phyloP scores from a whole-genome alignment of 1,284 basidiomycete species.

The Ceratobasidium sp. region DNA sequence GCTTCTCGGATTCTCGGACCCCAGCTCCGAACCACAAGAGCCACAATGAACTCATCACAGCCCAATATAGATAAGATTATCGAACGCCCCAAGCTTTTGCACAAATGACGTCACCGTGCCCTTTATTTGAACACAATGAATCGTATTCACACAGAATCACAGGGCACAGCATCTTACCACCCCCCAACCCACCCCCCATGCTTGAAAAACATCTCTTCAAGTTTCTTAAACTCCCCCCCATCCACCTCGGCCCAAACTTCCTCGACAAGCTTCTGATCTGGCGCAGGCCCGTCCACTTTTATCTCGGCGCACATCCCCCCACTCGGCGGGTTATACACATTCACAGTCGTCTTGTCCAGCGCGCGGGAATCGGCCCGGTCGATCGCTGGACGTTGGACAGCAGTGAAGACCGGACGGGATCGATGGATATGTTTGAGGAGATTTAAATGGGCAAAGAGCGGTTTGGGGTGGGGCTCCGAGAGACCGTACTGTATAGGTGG shows the following conservation, averaged over 20 bases:
- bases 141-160: no score
- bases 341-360: conserved; percentile 37
- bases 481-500: conserved; percentile 29
- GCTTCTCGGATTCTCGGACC: conserved; percentile 24
- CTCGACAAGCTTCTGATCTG: conserved; percentile 47
- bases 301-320: conserved; percentile 52
- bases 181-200: conserved; percentile 48
- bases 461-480: conserved; percentile 52
- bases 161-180: conserved; percentile 45
- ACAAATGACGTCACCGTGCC: neutral
- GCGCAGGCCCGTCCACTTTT: conserved; percentile 48
- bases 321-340: conserved; percentile 45
- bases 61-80: no score
- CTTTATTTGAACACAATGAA: neutral
- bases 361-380: conserved; percentile 46
- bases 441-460: conserved; percentile 60
- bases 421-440: conserved; percentile 58
- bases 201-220: conserved; percentile 50
- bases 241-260: conserved; percentile 46
- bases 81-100: no score
- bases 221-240: conserved; percentile 48
- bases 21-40: neutral
- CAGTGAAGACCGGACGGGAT: conserved; percentile 49
- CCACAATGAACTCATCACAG: no score
- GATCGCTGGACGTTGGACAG: conserved; percentile 48